Evolutionary conservation across 1,284 basidiomycete species (phyloP).

Genomic region (Irpex rosettiformis): DNA sequence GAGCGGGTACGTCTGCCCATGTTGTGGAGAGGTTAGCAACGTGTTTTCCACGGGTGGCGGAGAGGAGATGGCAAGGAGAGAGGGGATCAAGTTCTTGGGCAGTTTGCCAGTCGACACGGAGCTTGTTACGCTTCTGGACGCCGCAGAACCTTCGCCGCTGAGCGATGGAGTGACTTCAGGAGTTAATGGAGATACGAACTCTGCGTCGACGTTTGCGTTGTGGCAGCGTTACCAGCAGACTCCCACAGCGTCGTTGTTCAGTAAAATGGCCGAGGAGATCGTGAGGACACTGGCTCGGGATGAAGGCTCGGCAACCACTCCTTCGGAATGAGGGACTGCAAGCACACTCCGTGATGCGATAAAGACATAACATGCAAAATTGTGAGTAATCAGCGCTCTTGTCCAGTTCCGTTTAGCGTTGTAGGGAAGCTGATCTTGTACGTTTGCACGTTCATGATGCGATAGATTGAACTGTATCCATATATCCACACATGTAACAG

Average conservation of each 20-base stretch:
- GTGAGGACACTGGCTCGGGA: slow-evolving; percentile 20
- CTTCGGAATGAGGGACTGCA: too few species aligned
- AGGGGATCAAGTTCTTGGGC: slow-evolving; percentile 80
- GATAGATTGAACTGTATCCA: not conserved
- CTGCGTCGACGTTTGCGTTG: slow-evolving; percentile 42
- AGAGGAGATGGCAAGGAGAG: slow-evolving; percentile 77
- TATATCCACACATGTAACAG: not conserved
- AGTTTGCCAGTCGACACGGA: slow-evolving; percentile 93
- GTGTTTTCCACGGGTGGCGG: slow-evolving; percentile 96
- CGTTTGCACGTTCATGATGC: not conserved
- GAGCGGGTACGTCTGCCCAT: slow-evolving; percentile 98
- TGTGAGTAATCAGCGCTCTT: not conserved
- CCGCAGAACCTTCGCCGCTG: slow-evolving; percentile 34
- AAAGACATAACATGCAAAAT: too few species aligned
- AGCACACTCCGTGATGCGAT: too few species aligned
- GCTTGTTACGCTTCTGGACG: slow-evolving; percentile 86
- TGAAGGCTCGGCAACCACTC: too few species aligned
- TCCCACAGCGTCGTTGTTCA: slow-evolving; percentile 59
- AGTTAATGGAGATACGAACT: slow-evolving; percentile 20
- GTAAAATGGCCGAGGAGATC: slow-evolving; percentile 45
- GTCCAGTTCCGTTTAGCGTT: not conserved
- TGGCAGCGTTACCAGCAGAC: slow-evolving; percentile 57
- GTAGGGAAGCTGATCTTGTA: slow-evolving; percentile 1
- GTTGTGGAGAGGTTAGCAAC: slow-evolving; percentile 91
- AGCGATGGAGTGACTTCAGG: slow-evolving; percentile 17